Evolutionary conservation across 345 rosid genomes (phyloP).

Genomic region (Iberis pinnata): DNA sequence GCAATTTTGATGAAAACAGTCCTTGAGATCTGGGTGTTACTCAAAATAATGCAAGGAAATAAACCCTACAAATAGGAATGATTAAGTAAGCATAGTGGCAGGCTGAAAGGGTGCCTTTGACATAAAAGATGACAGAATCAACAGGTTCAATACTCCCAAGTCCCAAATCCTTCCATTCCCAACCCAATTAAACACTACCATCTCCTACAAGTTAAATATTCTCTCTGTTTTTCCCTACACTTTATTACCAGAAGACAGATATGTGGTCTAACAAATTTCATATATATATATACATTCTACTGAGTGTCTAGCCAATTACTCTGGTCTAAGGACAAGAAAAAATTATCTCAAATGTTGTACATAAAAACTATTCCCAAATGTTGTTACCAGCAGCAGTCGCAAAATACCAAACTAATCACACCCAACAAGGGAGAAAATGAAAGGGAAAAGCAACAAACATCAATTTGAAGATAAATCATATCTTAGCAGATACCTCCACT

Average conservation of each 20-base stretch:
- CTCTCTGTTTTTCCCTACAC: slow-evolving; percentile 8
- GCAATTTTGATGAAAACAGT: slow-evolving; percentile 28
- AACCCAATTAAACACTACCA: slow-evolving; percentile 12
- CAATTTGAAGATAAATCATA: slow-evolving; percentile 3
- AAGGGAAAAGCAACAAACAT: slow-evolving; percentile 15
- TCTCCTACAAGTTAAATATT: slow-evolving; percentile 12
- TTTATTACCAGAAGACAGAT: slow-evolving; percentile 6
- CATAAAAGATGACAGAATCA: too few species aligned
- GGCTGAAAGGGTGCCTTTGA: too few species aligned
- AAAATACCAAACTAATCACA: slow-evolving; percentile 14
- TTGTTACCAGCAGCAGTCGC: slow-evolving; percentile 7
- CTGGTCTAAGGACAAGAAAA: slow-evolving; percentile 3
- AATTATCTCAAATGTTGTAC: neutral
- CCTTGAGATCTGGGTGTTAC: slow-evolving; percentile 2
- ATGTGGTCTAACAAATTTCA: slow-evolving; percentile 6
- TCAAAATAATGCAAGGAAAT: slow-evolving; percentile 5
- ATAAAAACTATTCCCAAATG: slow-evolving; percentile 16
- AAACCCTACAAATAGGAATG: too few species aligned
- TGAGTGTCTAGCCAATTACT: slow-evolving; percentile 7
- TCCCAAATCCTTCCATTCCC: neutral
- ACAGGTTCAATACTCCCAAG: neutral
- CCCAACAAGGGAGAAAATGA: slow-evolving; percentile 1
- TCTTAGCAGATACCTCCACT: slow-evolving; percentile 61
- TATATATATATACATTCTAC: neutral
- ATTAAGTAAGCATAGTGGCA: too few species aligned